These are phyloP conservation scores for grape (Vitis vinifera) DNA, from an alignment of 164 flowering plant genomes.

Conservation along the genomic window ASM3070453v1 NC_081812.1:22192001-22192500, in stretches of 20 bases:
- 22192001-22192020: too few relatives aligned
- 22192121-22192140: conserved; percentile 9
- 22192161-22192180: conserved; percentile 31
- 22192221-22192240: conserved; percentile 18
- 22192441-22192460: conserved; percentile 46
- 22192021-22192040: too few relatives aligned
- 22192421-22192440: conserved; percentile 43
- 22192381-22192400: conserved; percentile 33
- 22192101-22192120: neutral
- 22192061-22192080: neutral
- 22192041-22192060: too few relatives aligned
- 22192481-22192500: too few relatives aligned
- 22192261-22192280: too few relatives aligned
- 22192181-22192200: conserved; percentile 14
- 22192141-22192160: conserved; percentile 30
- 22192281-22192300: too few relatives aligned
- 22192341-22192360: conserved; percentile 24
- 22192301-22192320: conserved; percentile 7
- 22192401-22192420: conserved; percentile 35
- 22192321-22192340: conserved; percentile 27
- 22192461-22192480: conserved; percentile 36
- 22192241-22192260: too few relatives aligned
- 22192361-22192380: conserved; percentile 30
- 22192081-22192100: neutral
- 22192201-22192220: conserved; percentile 15